Conservation (phyloP, 2,329 filamentous ascomycete genomes). For the Alternaria metachromatica region DNA sequence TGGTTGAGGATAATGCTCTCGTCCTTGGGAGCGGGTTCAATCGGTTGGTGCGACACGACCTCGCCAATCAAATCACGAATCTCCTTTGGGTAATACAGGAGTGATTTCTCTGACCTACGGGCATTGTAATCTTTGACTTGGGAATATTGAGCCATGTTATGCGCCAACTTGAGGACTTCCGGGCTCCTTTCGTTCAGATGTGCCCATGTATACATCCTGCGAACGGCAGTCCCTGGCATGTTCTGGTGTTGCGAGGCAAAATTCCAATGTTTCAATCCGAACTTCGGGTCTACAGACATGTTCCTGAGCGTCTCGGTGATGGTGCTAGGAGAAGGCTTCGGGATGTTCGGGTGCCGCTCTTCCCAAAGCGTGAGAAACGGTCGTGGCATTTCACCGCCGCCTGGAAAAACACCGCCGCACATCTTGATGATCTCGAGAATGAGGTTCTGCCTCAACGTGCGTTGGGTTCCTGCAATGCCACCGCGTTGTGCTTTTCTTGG, state of each 20-base stretch:
- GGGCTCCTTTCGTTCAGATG: constrained; percentile 54
- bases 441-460: constrained; percentile 49
- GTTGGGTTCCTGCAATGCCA: constrained; percentile 21
- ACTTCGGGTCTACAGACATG: constrained; percentile 53
- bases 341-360: constrained; percentile 44
- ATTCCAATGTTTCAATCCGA: constrained; percentile 59
- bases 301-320: constrained; percentile 58
- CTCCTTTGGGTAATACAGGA: constrained; percentile 42
- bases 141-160: constrained; percentile 56
- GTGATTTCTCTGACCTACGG: constrained; percentile 25
- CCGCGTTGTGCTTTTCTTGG: constrained; percentile 4
- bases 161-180: constrained; percentile 57
- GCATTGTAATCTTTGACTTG: constrained; percentile 14
- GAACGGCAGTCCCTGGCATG: constrained; percentile 51
- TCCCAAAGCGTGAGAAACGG: constrained; percentile 63
- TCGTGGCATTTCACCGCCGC: constrained; percentile 61
- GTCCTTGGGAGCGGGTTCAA: constrained; percentile 34
- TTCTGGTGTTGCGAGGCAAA: constrained; percentile 29
- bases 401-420: constrained; percentile 63
- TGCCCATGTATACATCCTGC: constrained; percentile 57
- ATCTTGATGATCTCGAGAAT: constrained; percentile 62
- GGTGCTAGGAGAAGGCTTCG: constrained; percentile 60
- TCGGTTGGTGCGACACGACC: constrained; percentile 23
- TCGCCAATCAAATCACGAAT: constrained; percentile 35
- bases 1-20: constrained; percentile 34